Base-by-base conservation (phyloP, 176 grass and related monocot genomes). In the Lolium rigidum region DNA sequence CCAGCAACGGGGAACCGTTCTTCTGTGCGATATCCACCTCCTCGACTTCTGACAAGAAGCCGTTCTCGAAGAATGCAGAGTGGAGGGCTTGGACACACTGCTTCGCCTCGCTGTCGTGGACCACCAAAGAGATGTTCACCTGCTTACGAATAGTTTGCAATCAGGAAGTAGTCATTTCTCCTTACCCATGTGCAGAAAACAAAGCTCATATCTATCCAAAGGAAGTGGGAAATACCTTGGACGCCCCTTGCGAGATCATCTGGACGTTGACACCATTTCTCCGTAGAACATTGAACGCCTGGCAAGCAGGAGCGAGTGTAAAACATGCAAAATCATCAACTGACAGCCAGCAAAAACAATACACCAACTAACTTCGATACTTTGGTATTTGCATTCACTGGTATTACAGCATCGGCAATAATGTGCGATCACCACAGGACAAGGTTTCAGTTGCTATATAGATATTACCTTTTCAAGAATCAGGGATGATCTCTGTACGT, bases 161-260 rank as follows among this genome's bases (percentile, higher is more conserved):
- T 9, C 49, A 0, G 59, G 59, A 10, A 16, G 52, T 56, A 35
- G 52, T 65, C 20, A 39, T 41, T 64, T 51, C 54, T 54, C 9
- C 22, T 68, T 9, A 16, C 0, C 4, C 16, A 24, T 79, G 8
- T 7, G 18, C 46, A 87, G 5, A 70, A 24, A 65, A 65, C 62
- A 2, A 26, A 75, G 18, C 48, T 35, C 31, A 35, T 35, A 3
- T 35, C 31, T 35, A 35, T 35, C 31, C 2, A 35, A 35, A 35
- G 31, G 31, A 35, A 35, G 31, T 35, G 31, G 31, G 31, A 2
- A 35, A 35, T 90, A 98, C 96, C 96, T 98, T 98, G 21, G 96
- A 98, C 5, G 96, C 96, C 52, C 96, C 96, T 92, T 98, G 96
- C 10, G 96, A 98, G 76, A 98, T 98, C 96, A 98, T 98, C 90